phyloP scores from a whole-genome alignment of 345 rosid species.

The Eucalyptus curtisii region DNA sequence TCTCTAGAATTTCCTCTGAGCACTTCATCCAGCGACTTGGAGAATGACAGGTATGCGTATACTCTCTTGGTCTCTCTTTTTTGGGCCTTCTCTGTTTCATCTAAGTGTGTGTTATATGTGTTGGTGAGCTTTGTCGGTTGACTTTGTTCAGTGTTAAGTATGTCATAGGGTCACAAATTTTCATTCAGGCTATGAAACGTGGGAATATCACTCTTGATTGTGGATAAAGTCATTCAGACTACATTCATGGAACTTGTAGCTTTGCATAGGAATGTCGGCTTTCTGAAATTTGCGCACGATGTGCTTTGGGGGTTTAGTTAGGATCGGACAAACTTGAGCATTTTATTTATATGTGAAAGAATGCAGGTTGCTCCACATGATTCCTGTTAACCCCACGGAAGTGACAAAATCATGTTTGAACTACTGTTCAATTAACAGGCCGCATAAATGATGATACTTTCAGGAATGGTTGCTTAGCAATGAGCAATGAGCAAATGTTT shows the following conservation, averaged over 20 bases:
- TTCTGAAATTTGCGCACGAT: not conserved
- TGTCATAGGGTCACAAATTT: not conserved
- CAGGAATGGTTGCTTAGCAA: too few species aligned
- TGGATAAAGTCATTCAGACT: not conserved
- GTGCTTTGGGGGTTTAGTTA: not conserved
- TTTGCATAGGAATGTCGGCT: not conserved
- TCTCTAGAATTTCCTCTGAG: not conserved
- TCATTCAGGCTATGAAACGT: too few species aligned
- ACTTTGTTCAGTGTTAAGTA: not conserved
- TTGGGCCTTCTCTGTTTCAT: not conserved
- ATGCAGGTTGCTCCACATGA: too few species aligned
- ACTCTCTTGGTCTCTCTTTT: not conserved
- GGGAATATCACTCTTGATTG: not conserved
- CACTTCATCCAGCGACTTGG: not conserved
- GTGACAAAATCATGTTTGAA: too few species aligned
- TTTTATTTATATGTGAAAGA: not conserved
- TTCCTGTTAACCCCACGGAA: too few species aligned
- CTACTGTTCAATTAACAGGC: too few species aligned
- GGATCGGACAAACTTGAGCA: not conserved
- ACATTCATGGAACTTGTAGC: not conserved
- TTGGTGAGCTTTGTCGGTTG: too few species aligned
- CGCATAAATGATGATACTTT: too few species aligned
- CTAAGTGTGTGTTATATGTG: too few species aligned
- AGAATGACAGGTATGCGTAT: not conserved
- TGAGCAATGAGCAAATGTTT: too few species aligned